A percentile compares a stretch with the other conserved stretches of the same genome.
phyloP scores from a whole-genome alignment of 169 alveolate species.

The Plasmodium coatneyi region DNA sequence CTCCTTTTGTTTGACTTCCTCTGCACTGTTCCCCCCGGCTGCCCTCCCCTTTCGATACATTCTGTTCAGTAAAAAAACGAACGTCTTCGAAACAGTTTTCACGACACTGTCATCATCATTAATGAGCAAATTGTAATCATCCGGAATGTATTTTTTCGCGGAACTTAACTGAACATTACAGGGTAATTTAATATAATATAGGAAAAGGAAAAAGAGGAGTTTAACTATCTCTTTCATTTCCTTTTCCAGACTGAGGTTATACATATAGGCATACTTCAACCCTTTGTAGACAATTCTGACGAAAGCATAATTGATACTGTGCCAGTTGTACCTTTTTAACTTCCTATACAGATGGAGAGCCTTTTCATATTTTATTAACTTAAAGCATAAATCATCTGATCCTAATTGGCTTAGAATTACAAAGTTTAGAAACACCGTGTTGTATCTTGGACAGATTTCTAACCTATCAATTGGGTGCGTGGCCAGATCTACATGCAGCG shows the following conservation, averaged over 20 bases:
- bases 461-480: background rate
- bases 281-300: conserved; percentile 63
- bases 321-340: conserved; percentile 53
- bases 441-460: conserved; percentile 67
- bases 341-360: conserved; percentile 28
- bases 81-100: conserved; percentile 49
- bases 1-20: conserved; percentile 7
- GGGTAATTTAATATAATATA: conserved; percentile 71
- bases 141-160: conserved; percentile 51
- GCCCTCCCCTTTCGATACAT: conserved; percentile 1
- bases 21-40: background rate
- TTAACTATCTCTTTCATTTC: conserved; percentile 31
- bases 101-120: conserved; percentile 67
- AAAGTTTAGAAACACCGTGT: conserved; percentile 61
- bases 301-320: conserved; percentile 62
- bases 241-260: conserved; percentile 25
- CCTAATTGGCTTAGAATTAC: conserved; percentile 26
- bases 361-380: conserved; percentile 45
- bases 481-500: conserved; percentile 6
- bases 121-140: conserved; percentile 29
- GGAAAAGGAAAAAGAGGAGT: conserved; percentile 32
- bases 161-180: conserved; percentile 38
- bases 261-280: conserved; percentile 66
- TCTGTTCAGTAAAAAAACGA: conserved; percentile 45
- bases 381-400: conserved; percentile 66